Percentiles rank a stretch among this genome's conserved stretches.
phyloP scores from a whole-genome alignment of 2,329 filamentous ascomycete species.

The Leptoxyphium fumago region DNA sequence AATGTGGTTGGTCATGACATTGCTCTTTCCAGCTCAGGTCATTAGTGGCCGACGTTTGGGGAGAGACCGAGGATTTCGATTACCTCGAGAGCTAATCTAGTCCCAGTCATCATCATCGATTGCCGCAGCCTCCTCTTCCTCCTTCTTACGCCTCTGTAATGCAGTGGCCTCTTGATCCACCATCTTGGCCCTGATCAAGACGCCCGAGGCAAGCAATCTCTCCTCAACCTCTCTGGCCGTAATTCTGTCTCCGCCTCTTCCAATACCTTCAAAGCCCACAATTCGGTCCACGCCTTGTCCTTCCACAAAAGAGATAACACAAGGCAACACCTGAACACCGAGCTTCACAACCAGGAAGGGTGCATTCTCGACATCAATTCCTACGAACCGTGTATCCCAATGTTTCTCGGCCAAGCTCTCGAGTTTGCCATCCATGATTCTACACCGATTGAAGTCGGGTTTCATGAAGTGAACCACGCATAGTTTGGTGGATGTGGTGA shows the following conservation, averaged over 20 bases:
- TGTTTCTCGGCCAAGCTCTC: conserved; percentile 40
- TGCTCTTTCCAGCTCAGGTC: no score
- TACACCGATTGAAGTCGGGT: conserved; percentile 46
- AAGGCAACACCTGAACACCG: conserved; percentile 43
- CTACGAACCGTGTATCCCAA: conserved; percentile 43
- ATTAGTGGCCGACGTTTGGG: no score
- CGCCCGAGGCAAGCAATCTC: conserved; percentile 35
- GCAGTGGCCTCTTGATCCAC: conserved; percentile 27
- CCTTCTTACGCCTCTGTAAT: conserved; percentile 20
- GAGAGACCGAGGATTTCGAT: no score
- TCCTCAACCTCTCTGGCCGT: conserved; percentile 40
- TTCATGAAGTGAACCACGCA: conserved; percentile 52
- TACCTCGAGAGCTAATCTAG: background rate
- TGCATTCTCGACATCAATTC: conserved; percentile 45
- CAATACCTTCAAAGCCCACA: conserved; percentile 44
- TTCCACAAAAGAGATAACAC: conserved; percentile 42
- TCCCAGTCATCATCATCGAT: conserved; percentile 39
- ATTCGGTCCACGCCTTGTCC: conserved; percentile 41
- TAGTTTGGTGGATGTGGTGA: conserved; percentile 42
- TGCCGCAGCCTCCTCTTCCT: conserved; percentile 20
- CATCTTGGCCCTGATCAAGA: conserved; percentile 38
- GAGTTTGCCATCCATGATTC: conserved; percentile 46
- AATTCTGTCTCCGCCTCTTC: conserved; percentile 38
- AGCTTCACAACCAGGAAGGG: conserved; percentile 45
- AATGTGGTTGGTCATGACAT: no score